Percentiles rank a stretch among this genome's conserved stretches.
phyloP scores from a whole-genome alignment of 2,329 filamentous ascomycete genomes.

The Cryphonectria carpinicola region DNA sequence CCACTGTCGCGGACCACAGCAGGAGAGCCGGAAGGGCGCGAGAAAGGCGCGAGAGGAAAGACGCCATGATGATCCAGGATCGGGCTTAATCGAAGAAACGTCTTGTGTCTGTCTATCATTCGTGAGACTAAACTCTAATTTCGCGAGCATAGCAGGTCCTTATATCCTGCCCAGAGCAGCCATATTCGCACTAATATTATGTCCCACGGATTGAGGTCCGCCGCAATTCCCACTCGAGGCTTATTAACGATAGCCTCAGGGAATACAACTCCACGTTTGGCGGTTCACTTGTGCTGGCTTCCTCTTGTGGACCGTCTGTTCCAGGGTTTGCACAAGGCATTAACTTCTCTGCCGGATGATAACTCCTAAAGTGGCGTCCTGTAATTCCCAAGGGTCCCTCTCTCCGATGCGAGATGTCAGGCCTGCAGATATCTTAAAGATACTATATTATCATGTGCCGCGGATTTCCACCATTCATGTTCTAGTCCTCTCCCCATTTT shows the following conservation, averaged over 20 bases:
- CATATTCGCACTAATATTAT: neutral
- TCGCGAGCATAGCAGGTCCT: neutral
- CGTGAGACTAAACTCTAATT: neutral
- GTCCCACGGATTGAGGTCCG: neutral
- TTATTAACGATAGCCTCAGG: neutral
- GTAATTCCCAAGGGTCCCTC: neutral
- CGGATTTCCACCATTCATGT: conserved; percentile 7
- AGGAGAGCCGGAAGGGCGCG: conserved; percentile 7
- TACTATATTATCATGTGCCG: neutral
- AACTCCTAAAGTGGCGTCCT: neutral
- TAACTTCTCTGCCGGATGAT: neutral
- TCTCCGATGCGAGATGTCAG: conserved; percentile 1
- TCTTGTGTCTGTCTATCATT: too few species aligned
- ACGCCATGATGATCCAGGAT: neutral
- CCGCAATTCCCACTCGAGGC: neutral
- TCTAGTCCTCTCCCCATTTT: neutral
- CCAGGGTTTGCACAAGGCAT: neutral
- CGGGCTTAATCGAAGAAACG: neutral
- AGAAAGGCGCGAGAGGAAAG: neutral
- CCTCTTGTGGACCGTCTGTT: neutral
- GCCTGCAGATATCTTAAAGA: neutral
- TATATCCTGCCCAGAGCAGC: neutral
- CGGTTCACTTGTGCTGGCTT: neutral
- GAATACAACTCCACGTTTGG: neutral
- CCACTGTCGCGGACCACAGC: conserved; percentile 25